Evolutionary conservation across 192 early-diverging fungal species (phyloP), one percentile per base, ranked within the genome.

Genomic region (Entomortierella lignicola): DNA sequence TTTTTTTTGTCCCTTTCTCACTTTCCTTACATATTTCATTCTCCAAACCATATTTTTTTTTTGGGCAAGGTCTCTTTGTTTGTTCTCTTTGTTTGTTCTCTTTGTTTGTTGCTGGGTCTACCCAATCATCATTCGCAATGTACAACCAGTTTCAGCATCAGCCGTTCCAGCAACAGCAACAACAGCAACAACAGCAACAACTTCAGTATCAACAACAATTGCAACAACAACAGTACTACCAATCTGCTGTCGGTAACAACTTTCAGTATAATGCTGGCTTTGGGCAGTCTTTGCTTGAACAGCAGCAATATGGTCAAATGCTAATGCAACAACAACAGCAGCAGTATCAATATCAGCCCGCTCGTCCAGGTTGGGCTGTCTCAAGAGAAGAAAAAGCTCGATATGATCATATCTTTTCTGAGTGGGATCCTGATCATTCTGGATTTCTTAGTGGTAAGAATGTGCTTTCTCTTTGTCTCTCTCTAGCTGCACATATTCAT

Each of bases 391-490:
- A 89, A 74, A 86, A 86, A 63, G 68, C 81, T 25, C 81, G 81
- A 31, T 88, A 90, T 43, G 90, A 87, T 63, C 73, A 87, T 39
- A 90, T 94, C 56, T 95, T 95, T 71, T 90, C 84, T 31, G 87
- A 87, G 13, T 94, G 91, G 89, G 94, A 95, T 77, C 83, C 84
- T 0, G 82, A 84, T 41, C 86, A 85, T 20, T 84, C 83, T 0
- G 94, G 93, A 8, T 92, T 83, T 71, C 83, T 95, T 37, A 84
- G 85, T 42, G 94, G 92, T 65, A 75, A 61, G 64, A 44, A n/a
- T 47, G 17, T 47, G 17, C 20, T 47, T 20, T 21, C 15, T 54
- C 15, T 1, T 50, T 21, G 4, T 50, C 11, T 39, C 32, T 23
- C 55, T 29, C 5, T 27, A 60, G 17, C 15, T 61, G 18, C 29